Evolutionary conservation across 1,284 basidiomycete species (phyloP).

Genomic region (Irpex rosettiformis): DNA sequence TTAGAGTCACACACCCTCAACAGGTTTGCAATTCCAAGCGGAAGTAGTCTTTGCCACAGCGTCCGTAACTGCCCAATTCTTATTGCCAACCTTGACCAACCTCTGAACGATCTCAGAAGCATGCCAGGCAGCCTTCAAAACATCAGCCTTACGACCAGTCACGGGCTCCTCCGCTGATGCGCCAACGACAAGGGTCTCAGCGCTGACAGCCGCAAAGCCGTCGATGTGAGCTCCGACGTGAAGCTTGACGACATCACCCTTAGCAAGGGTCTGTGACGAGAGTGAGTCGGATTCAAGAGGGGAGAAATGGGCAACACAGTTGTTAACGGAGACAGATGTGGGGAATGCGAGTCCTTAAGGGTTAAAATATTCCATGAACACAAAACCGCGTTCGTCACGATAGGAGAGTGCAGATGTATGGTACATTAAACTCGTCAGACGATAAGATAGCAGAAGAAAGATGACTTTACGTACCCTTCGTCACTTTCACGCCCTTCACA

Average conservation of each 20-base stretch:
- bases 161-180: slow-evolving; percentile 70
- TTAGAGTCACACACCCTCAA: slow-evolving; percentile 65
- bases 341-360: slow-evolving; percentile 91
- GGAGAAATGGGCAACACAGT: slow-evolving; percentile 80
- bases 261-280: slow-evolving; percentile 66
- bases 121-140: slow-evolving; percentile 89
- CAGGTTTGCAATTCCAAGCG: slow-evolving; percentile 81
- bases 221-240: slow-evolving; percentile 97
- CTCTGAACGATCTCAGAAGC: slow-evolving; percentile 92
- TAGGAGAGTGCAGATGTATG: neutral
- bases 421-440: neutral
- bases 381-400: neutral
- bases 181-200: slow-evolving; percentile 89
- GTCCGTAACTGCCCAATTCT: slow-evolving; percentile 95
- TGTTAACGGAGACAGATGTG: slow-evolving; percentile 91
- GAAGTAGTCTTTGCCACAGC: slow-evolving; percentile 73
- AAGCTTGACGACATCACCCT: slow-evolving; percentile 94
- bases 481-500: slow-evolving; percentile 82
- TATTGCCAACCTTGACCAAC: slow-evolving; percentile 83
- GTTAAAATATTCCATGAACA: neutral
- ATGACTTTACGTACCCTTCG: slow-evolving; percentile 64
- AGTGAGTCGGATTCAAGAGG: slow-evolving; percentile 76
- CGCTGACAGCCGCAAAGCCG: slow-evolving; percentile 85
- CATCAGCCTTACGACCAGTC: slow-evolving; percentile 86
- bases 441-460: slow-evolving; percentile 10